Conservation (phyloP, 805 yeast genomes). For the Tetrapisispora pingtungensis region DNA sequence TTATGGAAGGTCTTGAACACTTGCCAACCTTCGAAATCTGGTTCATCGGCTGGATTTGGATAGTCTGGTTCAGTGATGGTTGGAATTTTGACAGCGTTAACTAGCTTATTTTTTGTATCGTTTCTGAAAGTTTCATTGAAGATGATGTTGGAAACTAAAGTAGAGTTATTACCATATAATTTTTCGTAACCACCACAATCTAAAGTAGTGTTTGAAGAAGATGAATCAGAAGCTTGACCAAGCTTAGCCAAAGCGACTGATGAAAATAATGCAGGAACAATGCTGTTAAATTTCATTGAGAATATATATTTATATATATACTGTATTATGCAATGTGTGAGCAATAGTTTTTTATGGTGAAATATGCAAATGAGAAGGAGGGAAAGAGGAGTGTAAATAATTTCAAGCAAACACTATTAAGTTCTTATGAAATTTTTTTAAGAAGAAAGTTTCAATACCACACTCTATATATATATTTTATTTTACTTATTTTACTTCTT, state of each 20-base stretch:
- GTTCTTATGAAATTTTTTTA: too few species aligned
- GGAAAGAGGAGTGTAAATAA: too few species aligned
- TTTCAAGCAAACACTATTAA: too few species aligned
- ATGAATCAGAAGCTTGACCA: background rate
- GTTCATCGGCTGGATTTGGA: slow-evolving; percentile 20
- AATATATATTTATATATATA: too few species aligned
- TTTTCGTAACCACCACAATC: slow-evolving; percentile 1
- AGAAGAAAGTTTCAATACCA: too few species aligned
- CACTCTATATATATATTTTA: too few species aligned
- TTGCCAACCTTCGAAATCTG: slow-evolving; percentile 32
- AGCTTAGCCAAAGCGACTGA: background rate
- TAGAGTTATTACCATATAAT: background rate
- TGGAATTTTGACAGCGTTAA: slow-evolving; percentile 53
- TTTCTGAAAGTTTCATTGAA: slow-evolving; percentile 2
- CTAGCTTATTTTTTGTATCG: slow-evolving; percentile 35
- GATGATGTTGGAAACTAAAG: background rate
- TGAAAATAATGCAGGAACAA: background rate
- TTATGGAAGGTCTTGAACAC: slow-evolving; percentile 41
- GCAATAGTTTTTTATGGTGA: too few species aligned
- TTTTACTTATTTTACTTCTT: too few species aligned
- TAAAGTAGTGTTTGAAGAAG: background rate
- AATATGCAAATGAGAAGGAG: too few species aligned
- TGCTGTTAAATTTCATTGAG: background rate
- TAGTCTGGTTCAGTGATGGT: slow-evolving; percentile 53
- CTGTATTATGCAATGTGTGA: slow-evolving; percentile 22